Base-by-base conservation (phyloP, 257 asterid species). In the Lithospermum erythrorhizon region DNA sequence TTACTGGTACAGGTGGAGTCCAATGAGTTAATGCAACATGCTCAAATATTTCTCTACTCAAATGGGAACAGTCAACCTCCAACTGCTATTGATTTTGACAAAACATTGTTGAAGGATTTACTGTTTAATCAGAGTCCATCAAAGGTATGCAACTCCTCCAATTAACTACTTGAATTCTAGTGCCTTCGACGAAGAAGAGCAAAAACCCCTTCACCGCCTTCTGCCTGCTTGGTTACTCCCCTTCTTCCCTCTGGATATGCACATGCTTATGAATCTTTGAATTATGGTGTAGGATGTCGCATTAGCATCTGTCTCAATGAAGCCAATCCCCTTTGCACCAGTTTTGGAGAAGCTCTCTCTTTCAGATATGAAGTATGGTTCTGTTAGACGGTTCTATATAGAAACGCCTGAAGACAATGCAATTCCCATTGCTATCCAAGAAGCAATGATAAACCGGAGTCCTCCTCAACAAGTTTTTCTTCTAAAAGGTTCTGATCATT, bases 221-320 rank as follows among this genome's bases (percentile, higher is more conserved):
- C 47, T 41, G 49, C 13, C 11, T 63, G 37, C 6, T 22, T 51
- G 35, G 14, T 30, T 13, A 17, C 14, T 2, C 20, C 10, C 49
- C 22, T 9, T 18, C 41, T 9, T 10, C 45, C 45, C 45, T 35
- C 14, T 35, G 11, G 45, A 0, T 21, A 5, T 45, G 37, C 30
- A 23, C 45, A 53, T 68, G 65, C 61, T 73, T 25, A 60, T 62
- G 62, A 35, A 35, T 53, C 52, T 61, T 53, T 13, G 30, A 59
- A 59, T 20, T 61, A 53, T 37, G 48, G 15, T 41, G 49, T 82
- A 93, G 99, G 99, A 93, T 75, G 85, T 89, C 65, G 99, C 97
- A 52, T 73, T 93, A 78, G 99, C 99, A 64, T 82, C 94, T 16
- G 97, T 89, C 47, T 89, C 95, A 17, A 89, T 93, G 99, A 84